Percentiles rank a stretch among this genome's conserved stretches.
These are phyloP conservation scores for Ceratobasidium papillatum DNA, from an alignment of 1,284 basidiomycete genomes.

Conservation along the genomic window DNA sequence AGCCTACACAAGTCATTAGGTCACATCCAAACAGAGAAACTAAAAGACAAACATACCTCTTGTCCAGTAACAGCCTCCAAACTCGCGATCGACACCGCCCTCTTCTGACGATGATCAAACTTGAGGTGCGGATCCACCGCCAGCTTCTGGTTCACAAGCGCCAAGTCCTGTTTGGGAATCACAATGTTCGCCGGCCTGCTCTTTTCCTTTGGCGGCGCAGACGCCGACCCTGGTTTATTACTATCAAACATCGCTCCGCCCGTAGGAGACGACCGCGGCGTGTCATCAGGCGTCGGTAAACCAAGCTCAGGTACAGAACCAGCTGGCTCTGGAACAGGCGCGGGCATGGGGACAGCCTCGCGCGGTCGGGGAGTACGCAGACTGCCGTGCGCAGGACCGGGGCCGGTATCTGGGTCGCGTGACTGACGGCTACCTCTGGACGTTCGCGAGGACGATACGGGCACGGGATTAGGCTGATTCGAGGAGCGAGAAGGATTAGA, in stretches of 20 bases:
- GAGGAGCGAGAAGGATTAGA: neutral
- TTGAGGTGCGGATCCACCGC: constrained; percentile 3
- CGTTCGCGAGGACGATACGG: constrained; percentile 1
- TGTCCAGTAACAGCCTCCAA: constrained; percentile 37
- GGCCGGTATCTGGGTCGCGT: neutral
- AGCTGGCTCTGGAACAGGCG: neutral
- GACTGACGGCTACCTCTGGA: constrained; percentile 20
- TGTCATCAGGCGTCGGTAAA: constrained; percentile 31
- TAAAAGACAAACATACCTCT: constrained; percentile 5
- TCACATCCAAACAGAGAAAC: neutral
- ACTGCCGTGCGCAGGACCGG: neutral
- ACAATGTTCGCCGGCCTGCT: constrained; percentile 15
- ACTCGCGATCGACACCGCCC: constrained; percentile 38
- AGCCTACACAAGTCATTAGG: constrained; percentile 15
- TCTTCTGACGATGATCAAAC: constrained; percentile 34
- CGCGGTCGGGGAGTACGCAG: constrained; percentile 21
- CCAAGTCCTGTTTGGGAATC: constrained; percentile 3
- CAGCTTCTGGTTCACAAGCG: neutral
- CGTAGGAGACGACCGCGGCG: constrained; percentile 31
- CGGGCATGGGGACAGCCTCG: neutral
- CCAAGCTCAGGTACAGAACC: constrained; percentile 8
- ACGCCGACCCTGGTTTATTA: neutral
- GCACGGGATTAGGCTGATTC: neutral
- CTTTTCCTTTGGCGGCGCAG: constrained; percentile 6
- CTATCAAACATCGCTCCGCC: constrained; percentile 24